Evolutionary conservation across 257 asterid genomes (phyloP).

Genomic region (Scutellaria galericulata): DNA sequence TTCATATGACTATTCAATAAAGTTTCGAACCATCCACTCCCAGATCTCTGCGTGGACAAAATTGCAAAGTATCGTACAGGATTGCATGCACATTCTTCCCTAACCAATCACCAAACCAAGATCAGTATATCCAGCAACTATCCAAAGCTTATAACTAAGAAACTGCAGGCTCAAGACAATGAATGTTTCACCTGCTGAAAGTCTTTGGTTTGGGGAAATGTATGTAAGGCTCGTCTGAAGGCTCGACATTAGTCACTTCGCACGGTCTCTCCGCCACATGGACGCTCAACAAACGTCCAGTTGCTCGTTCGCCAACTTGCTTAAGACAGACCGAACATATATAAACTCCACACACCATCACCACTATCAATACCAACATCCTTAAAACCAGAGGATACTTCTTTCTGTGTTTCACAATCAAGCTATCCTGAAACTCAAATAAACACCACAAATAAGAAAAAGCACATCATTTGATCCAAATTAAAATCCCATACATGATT

Average conservation of each 20-base stretch:
- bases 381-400: slow-evolving; percentile 66
- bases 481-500: neutral
- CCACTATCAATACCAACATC: slow-evolving; percentile 71
- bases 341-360: slow-evolving; percentile 81
- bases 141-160: slow-evolving; percentile 1
- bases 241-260: slow-evolving; percentile 48
- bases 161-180: slow-evolving; percentile 12
- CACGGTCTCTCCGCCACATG: slow-evolving; percentile 64
- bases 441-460: slow-evolving; percentile 23
- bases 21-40: slow-evolving; percentile 98
- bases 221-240: slow-evolving; percentile 60
- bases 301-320: slow-evolving; percentile 56
- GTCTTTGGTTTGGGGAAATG: slow-evolving; percentile 86
- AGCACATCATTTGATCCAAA: neutral
- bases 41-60: slow-evolving; percentile 90
- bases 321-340: slow-evolving; percentile 73
- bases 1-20: slow-evolving; percentile 78
- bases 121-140: slow-evolving; percentile 29
- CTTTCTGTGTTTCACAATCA: slow-evolving; percentile 61
- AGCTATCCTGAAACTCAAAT: slow-evolving; percentile 67
- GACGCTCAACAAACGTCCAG: slow-evolving; percentile 42
- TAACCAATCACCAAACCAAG: slow-evolving; percentile 38
- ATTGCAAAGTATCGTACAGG: slow-evolving; percentile 86
- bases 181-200: slow-evolving; percentile 62
- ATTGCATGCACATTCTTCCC: slow-evolving; percentile 84